Percentiles rank a stretch among this genome's conserved stretches.
These are phyloP conservation scores for Phytophthora lateralis DNA, from an alignment of 352 stramenopile genomes.

Conservation along the genomic window DNA sequence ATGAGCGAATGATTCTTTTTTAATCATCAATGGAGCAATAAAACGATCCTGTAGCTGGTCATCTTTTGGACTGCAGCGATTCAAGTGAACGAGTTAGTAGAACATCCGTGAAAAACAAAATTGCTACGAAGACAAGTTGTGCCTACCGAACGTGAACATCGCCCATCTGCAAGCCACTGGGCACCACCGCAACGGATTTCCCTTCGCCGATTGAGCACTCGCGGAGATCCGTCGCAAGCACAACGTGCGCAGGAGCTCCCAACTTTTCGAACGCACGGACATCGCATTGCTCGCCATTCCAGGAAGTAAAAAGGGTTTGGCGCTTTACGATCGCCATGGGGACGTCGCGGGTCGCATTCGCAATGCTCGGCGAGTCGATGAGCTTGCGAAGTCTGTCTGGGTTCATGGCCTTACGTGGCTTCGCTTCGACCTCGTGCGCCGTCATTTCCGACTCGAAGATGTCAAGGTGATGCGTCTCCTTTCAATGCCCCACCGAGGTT, in stretches of 20 bases:
- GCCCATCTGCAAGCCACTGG: conserved; percentile 36
- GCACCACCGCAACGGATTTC: conserved; percentile 8
- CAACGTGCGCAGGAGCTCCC: conserved; percentile 31
- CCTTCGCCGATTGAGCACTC: conserved; percentile 29
- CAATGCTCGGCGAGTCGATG: conserved; percentile 55
- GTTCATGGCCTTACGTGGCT: conserved; percentile 46
- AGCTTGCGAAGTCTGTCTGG: conserved; percentile 63
- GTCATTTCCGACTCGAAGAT: conserved; percentile 10
- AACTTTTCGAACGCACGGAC: conserved; percentile 54
- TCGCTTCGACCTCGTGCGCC: conserved; percentile 21
- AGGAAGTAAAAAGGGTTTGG: conserved; percentile 49
- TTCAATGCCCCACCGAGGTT: not conserved
- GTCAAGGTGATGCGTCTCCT: not conserved
- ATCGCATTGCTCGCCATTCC: conserved; percentile 69
- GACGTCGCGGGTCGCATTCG: conserved; percentile 45
- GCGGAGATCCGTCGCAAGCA: conserved; percentile 47
- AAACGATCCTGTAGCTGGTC: conserved; percentile 27
- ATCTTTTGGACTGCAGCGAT: conserved; percentile 11
- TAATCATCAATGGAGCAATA: conserved; percentile 49
- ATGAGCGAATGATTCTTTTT: conserved; percentile 54
- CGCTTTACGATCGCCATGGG: conserved; percentile 45
- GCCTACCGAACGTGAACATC: conserved; percentile 36
- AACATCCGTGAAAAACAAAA: not conserved
- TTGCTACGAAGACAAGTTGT: conserved; percentile 9
- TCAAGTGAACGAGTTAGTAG: not conserved